Evolutionary conservation across 441 rosid species (phyloP).

Genomic region (Flueggea neowawraea): DNA sequence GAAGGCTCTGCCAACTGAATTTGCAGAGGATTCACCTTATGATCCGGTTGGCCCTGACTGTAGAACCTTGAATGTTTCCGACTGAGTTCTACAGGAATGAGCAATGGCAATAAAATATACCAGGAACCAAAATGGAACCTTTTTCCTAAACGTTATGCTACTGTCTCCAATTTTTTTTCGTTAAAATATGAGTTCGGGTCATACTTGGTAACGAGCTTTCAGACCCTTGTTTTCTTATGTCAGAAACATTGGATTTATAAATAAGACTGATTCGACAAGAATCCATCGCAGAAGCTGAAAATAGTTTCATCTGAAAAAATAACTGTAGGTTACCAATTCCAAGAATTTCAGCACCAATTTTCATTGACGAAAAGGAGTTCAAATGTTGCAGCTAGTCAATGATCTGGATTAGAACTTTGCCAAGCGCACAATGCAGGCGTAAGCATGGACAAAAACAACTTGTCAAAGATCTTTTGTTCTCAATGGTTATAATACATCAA

Average conservation of each 20-base stretch:
- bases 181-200: too few relatives aligned
- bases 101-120: not conserved
- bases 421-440: not conserved
- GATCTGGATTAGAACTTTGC: not conserved
- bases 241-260: too few relatives aligned
- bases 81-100: not conserved
- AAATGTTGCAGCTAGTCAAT: not conserved
- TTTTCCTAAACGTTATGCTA: not conserved
- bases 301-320: too few relatives aligned
- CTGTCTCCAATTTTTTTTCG: too few relatives aligned
- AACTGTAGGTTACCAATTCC: too few relatives aligned
- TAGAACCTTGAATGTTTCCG: constrained; percentile 6
- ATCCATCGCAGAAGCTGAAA: too few relatives aligned
- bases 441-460: not conserved
- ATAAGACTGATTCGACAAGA: too few relatives aligned
- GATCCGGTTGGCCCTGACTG: constrained; percentile 20
- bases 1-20: constrained; percentile 51
- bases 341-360: too few relatives aligned
- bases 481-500: constrained; percentile 28
- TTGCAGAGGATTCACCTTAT: constrained; percentile 30
- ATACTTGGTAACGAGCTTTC: too few relatives aligned
- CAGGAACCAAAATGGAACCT: not conserved
- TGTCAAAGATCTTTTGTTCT: constrained; percentile 13
- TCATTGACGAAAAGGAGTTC: too few relatives aligned
- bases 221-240: too few relatives aligned